These are phyloP conservation scores for Dryas drummondii DNA, from an alignment of 306 rosid genomes.

Conservation along the genomic window DNA sequence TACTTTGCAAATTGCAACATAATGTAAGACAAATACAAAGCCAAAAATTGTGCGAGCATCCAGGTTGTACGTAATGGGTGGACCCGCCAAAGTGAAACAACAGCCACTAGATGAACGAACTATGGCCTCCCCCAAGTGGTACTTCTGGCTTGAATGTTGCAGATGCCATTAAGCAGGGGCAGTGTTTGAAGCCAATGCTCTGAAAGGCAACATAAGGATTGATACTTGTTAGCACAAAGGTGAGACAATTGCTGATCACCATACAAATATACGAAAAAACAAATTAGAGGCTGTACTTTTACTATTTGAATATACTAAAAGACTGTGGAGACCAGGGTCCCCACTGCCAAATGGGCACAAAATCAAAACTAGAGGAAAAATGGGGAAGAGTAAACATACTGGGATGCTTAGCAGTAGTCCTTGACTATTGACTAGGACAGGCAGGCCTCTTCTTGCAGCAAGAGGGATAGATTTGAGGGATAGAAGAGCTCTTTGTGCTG, in stretches of 20 bases:
- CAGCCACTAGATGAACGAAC: constrained; percentile 47
- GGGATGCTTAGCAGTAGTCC: constrained; percentile 75
- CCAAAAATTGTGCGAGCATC: not conserved
- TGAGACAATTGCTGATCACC: not conserved
- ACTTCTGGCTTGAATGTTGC: constrained; percentile 73
- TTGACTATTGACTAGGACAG: constrained; percentile 63
- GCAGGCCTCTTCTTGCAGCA: constrained; percentile 86
- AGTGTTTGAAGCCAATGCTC: constrained; percentile 63
- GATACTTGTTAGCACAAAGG: not conserved
- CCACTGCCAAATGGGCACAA: too few species aligned
- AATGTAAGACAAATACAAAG: not conserved
- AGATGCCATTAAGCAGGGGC: constrained; percentile 57
- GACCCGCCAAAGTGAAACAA: not conserved
- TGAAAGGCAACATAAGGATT: constrained; percentile 32
- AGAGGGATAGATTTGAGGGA: constrained; percentile 65
- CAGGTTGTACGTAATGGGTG: not conserved
- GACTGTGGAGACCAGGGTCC: too few species aligned
- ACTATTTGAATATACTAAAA: not conserved
- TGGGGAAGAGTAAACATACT: constrained; percentile 41
- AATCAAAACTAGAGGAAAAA: not conserved
- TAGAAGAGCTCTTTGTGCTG: constrained; percentile 61
- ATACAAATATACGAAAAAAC: not conserved
- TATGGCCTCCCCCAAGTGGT: constrained; percentile 87
- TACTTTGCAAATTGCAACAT: constrained; percentile 3
- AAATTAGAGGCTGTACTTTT: not conserved